Evolutionary conservation across 164 flowering plant genomes (phyloP), one percentile per base, ranked within the genome.

Genomic region (Macadamia integrifolia): DNA sequence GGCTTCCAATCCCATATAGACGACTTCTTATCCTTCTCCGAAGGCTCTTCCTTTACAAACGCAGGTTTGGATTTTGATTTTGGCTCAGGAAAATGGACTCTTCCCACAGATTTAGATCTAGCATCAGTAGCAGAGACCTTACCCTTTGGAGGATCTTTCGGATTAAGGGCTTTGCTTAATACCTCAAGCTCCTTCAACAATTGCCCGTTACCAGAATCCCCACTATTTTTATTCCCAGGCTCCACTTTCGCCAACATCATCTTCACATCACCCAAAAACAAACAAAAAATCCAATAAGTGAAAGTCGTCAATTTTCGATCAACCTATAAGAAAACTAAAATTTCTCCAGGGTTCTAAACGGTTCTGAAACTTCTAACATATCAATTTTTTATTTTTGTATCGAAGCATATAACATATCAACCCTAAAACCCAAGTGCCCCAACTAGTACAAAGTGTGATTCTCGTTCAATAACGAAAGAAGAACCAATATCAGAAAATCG

Each of bases 1-100:
- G 95, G 85, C 71, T 87, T 90, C 98, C 97, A 92, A 46, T 78
- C 86, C 97, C 97, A 88, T 23, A 81, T 78, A 0, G 87, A 84
- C 18, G 85, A 77, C 68, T 83, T 87, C 74, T 82, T 87, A 9
- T 85, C 84, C 81, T 80, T 85, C 10, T 50, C 61, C 28, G 66
- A 5, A 14, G 49, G 29, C 18, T 74, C 80, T 55, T 77, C 86
- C 42, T 63, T 73, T 6, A 58, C 69, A 64, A 48, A 23, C 66
- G 77, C 78, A 1, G 70, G 35, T 64, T 85, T 83, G 55, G 67
- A 58, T 65, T 83, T 46, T 1, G 67, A 58, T 65, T 83, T 46
- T 1, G 50, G 50, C 9, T 81, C 85, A 1, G 69, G 59, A 32
- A 78, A 67, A 28, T 49, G 79, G 65, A 81, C 10, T 74, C 81